Conservation (phyloP, 768 basidiomycete genomes). For the Artomyces pyxidatus region DNA sequence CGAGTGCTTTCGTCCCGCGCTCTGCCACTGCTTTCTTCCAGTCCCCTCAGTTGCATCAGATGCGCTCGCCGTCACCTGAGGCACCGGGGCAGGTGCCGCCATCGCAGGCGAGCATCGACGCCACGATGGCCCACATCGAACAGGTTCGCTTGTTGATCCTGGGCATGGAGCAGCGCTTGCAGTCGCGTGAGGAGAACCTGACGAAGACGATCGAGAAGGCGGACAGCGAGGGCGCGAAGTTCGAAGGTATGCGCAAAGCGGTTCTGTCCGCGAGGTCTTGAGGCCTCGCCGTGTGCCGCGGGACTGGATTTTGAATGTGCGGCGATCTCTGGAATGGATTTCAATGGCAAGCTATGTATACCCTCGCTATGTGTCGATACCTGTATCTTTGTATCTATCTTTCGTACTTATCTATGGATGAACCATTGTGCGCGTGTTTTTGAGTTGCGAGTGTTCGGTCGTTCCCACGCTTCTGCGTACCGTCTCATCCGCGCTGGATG, state of each 20-base stretch:
- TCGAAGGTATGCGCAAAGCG: constrained; percentile 37
- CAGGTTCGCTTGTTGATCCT: constrained; percentile 60
- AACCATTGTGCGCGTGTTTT: too few relatives aligned
- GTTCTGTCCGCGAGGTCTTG: neutral
- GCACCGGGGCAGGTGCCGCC: constrained; percentile 10
- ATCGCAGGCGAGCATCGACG: constrained; percentile 25
- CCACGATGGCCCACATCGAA: constrained; percentile 53
- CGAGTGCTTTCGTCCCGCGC: constrained; percentile 23
- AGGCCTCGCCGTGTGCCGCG: neutral
- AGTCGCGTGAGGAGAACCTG: constrained; percentile 54
- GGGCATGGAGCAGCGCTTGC: constrained; percentile 69
- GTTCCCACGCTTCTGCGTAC: neutral
- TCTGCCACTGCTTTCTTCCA: constrained; percentile 22
- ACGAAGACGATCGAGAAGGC: constrained; percentile 52
- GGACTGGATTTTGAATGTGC: too few relatives aligned
- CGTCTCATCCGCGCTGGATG: too few relatives aligned
- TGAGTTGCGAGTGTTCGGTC: neutral
- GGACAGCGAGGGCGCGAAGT: constrained; percentile 47
- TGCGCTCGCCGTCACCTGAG: neutral
- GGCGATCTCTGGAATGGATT: neutral
- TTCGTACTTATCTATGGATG: too few relatives aligned
- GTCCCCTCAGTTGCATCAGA: constrained; percentile 14
- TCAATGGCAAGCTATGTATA: constrained; percentile 6
- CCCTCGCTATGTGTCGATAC: neutral
- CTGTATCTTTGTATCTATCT: neutral